phyloP scores from a whole-genome alignment of 106 monocot genomes.

The Allium fistulosum region DNA sequence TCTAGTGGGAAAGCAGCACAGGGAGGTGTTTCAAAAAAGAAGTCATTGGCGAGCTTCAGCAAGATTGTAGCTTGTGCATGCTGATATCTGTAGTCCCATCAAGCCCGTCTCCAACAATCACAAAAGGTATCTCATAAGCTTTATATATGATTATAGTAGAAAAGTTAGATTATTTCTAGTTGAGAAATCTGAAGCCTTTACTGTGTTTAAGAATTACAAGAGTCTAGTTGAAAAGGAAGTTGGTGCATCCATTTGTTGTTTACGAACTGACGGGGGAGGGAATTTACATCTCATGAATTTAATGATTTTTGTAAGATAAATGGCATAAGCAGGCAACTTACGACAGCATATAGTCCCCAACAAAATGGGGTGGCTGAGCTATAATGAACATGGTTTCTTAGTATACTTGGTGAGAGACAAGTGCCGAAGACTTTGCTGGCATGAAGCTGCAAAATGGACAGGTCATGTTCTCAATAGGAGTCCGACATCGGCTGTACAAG shows the following conservation, averaged over 20 bases:
- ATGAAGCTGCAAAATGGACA: neutral
- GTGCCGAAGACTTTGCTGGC: neutral
- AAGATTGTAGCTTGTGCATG: neutral
- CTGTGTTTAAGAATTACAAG: neutral
- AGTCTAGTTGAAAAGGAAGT: conserved; percentile 2
- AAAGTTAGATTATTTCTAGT: neutral
- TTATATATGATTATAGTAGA: conserved; percentile 6
- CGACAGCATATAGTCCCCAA: neutral
- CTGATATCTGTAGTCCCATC: neutral
- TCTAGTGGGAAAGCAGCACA: conserved; percentile 4
- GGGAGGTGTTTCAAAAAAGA: neutral
- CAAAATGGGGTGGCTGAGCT: conserved; percentile 9
- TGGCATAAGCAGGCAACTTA: no score
- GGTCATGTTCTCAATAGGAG: neutral
- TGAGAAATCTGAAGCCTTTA: no score
- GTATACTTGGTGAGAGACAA: neutral
- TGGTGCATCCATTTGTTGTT: neutral
- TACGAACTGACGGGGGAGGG: neutral
- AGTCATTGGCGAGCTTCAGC: neutral
- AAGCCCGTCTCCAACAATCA: neutral
- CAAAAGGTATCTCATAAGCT: neutral
- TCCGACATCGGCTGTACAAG: neutral
- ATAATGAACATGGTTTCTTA: neutral
- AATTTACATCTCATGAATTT: no score
- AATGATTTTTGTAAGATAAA: no score